A percentile compares a stretch with the other conserved stretches of the same genome.
These are phyloP conservation scores for Aspergillus flavus DNA, from an alignment of 2,329 filamentous ascomycete genomes.

Conservation along the genomic window DNA sequence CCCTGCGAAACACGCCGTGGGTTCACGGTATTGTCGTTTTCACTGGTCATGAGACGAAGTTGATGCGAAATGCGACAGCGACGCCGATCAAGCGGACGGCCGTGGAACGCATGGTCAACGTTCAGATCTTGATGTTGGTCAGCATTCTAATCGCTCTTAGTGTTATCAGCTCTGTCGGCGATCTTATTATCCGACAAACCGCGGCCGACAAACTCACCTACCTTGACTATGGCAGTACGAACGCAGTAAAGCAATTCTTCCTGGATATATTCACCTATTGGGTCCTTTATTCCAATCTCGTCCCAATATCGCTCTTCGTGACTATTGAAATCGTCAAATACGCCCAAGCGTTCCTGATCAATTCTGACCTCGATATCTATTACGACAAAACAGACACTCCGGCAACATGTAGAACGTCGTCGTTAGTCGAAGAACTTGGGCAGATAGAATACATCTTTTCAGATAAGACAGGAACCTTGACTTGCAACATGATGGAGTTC, in stretches of 20 bases:
- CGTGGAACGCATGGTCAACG: conserved; percentile 91
- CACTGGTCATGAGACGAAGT: conserved; percentile 95
- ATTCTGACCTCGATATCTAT: conserved; percentile 97
- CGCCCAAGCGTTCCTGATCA: conserved; percentile 95
- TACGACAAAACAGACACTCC: conserved; percentile 94
- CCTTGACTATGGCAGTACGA: conserved; percentile 66
- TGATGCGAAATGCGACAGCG: conserved; percentile 97
- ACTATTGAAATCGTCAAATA: conserved; percentile 98
- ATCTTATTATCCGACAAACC: conserved; percentile 75
- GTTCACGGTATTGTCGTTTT: conserved; percentile 96
- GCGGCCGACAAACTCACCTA: conserved; percentile 68
- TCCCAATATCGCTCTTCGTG: conserved; percentile 96
- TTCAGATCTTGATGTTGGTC: conserved; percentile 87
- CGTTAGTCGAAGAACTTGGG: conserved; percentile 91
- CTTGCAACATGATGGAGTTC: conserved; percentile 99
- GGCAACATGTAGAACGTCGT: conserved; percentile 93
- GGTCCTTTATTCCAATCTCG: conserved; percentile 94
- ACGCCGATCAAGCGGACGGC: conserved; percentile 97
- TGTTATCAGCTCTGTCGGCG: conserved; percentile 86
- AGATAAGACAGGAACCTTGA: conserved; percentile 95
- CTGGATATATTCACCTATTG: conserved; percentile 97
- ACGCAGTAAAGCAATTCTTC: conserved; percentile 79
- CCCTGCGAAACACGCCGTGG: conserved; percentile 94
- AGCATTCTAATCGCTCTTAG: conserved; percentile 81
- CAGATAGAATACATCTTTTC: conserved; percentile 99